phyloP scores from a whole-genome alignment of 2,329 filamentous ascomycete species.

The Albifimbria verrucaria region DNA sequence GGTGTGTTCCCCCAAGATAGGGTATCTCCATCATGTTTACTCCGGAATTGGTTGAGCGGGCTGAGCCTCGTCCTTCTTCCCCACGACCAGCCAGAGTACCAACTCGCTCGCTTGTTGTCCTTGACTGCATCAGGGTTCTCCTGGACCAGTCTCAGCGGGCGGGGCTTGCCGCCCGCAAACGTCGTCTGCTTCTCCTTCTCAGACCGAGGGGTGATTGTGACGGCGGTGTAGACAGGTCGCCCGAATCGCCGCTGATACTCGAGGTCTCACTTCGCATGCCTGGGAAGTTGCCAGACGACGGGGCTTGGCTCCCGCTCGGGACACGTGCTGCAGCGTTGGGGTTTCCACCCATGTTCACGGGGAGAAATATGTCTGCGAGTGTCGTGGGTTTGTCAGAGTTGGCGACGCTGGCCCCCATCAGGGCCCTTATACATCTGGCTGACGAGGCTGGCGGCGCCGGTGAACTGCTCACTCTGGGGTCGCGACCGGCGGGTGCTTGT shows the following conservation, averaged over 20 bases:
- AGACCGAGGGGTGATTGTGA: conserved; percentile 52
- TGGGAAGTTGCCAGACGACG: conserved; percentile 62
- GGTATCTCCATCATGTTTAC: too few species aligned
- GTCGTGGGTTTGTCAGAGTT: conserved; percentile 53
- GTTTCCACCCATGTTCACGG: conserved; percentile 47
- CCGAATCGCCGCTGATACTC: conserved; percentile 66
- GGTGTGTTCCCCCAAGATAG: too few species aligned
- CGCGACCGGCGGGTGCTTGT: conserved; percentile 52
- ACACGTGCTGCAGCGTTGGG: conserved; percentile 48
- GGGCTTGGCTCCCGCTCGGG: conserved; percentile 44
- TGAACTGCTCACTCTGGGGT: conserved; percentile 63
- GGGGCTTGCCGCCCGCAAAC: conserved; percentile 67
- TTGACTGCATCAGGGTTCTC: conserved; percentile 59
- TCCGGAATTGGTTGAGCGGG: conserved; percentile 31
- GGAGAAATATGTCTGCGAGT: conserved; percentile 63
- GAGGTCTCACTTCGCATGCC: conserved; percentile 65
- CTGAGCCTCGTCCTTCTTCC: conserved; percentile 44
- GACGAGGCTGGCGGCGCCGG: conserved; percentile 67
- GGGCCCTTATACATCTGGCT: conserved; percentile 87
- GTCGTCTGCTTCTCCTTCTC: conserved; percentile 55
- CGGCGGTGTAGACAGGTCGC: conserved; percentile 42
- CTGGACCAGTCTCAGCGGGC: conserved; percentile 83
- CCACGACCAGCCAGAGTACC: conserved; percentile 59
- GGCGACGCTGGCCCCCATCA: conserved; percentile 58
- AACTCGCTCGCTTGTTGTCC: conserved; percentile 59